phyloP scores from a whole-genome alignment of 179 eudicot genomes.

The Spinacia oleracea region DNA sequence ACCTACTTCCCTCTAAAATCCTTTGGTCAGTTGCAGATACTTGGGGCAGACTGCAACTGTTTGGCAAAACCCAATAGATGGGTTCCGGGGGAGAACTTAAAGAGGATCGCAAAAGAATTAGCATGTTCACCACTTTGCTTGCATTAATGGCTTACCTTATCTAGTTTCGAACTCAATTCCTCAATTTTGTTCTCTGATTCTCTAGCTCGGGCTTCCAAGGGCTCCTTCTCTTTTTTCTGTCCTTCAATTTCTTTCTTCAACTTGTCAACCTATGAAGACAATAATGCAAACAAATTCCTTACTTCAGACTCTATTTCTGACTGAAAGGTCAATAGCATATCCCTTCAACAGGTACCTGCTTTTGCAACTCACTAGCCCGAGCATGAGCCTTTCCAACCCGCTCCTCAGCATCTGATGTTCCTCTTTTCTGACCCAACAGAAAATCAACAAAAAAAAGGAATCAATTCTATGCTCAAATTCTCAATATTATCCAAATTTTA shows the following conservation, averaged over 20 bases:
- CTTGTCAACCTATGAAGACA: constrained; percentile 46
- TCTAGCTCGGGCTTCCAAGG: constrained; percentile 46
- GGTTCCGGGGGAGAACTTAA: no score
- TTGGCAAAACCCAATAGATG: not conserved
- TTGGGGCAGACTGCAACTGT: not conserved
- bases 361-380: constrained; percentile 61
- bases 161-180: constrained; percentile 51
- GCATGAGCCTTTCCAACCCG: constrained; percentile 60
- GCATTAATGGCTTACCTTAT: constrained; percentile 44
- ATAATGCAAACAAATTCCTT: not conserved
- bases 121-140: constrained; percentile 4
- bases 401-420: constrained; percentile 61
- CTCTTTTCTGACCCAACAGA: constrained; percentile 43
- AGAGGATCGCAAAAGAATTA: not conserved
- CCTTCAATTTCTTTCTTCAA: constrained; percentile 57
- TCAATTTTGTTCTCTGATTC: constrained; percentile 57
- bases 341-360: constrained; percentile 42
- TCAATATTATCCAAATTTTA: not conserved
- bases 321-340: not conserved
- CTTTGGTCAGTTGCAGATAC: not conserved
- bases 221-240: constrained; percentile 51
- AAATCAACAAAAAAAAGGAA: not conserved
- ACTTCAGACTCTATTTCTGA: not conserved
- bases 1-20: not conserved
- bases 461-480: not conserved